A percentile compares a stretch with the other conserved stretches of the same genome.
Evolutionary conservation across 495 filamentous ascomycete species (phyloP).

Genomic region (Neurospora hispaniola): DNA sequence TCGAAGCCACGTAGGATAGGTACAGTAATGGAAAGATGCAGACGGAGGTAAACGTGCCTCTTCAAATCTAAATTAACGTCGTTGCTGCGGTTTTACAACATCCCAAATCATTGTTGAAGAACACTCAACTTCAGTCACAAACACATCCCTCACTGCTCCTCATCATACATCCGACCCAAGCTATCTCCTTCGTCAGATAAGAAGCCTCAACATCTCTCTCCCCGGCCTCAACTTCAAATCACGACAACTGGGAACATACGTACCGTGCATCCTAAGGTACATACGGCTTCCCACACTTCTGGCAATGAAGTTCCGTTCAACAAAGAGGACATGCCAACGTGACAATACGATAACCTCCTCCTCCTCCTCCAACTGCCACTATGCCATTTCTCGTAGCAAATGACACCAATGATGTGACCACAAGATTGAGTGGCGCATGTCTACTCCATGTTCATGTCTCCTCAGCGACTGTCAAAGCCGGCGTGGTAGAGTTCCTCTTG

Average conservation of each 20-base stretch:
- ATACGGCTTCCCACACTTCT: not conserved
- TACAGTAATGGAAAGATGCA: not conserved
- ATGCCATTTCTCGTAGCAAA: not conserved
- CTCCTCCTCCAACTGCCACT: not conserved
- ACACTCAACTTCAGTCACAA: too few species aligned
- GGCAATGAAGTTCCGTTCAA: not conserved
- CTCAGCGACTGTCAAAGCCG: not conserved
- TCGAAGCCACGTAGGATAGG: not conserved
- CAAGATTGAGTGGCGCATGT: not conserved
- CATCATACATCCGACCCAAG: not conserved
- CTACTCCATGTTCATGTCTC: not conserved
- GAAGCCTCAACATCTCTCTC: not conserved
- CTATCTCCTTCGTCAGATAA: not conserved
- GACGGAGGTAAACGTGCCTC: not conserved
- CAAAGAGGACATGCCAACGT: not conserved
- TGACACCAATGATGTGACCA: not conserved
- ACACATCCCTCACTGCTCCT: not conserved
- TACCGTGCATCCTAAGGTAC: too few species aligned
- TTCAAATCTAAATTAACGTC: not conserved
- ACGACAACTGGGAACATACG: not conserved
- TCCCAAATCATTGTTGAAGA: too few species aligned
- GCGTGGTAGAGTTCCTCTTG: not conserved
- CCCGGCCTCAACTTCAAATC: not conserved
- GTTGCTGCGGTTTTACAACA: not conserved
- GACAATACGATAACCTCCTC: not conserved